These are phyloP conservation scores for Fragilaria radians DNA, from an alignment of 108 stramenopile species.

Conservation along the genomic window DNA sequence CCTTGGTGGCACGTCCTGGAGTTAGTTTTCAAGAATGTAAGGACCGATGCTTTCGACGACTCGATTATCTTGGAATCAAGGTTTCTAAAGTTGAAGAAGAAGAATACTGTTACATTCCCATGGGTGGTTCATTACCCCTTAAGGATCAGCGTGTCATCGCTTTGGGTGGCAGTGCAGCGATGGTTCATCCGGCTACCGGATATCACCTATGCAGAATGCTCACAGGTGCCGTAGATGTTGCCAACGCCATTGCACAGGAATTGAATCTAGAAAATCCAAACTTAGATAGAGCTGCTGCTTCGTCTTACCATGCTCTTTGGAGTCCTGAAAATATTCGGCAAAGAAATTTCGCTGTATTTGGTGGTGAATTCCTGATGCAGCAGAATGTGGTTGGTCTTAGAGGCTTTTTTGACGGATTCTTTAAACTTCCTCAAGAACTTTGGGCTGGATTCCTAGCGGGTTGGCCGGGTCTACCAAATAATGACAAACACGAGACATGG, in stretches of 20 bases:
- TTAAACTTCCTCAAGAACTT: constrained; percentile 68
- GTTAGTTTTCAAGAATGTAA: constrained; percentile 90
- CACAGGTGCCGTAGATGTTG: constrained; percentile 68
- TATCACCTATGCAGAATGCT: constrained; percentile 76
- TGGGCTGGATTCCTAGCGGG: constrained; percentile 97
- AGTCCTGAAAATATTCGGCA: constrained; percentile 73
- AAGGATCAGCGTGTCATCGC: constrained; percentile 84
- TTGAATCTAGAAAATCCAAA: constrained; percentile 38
- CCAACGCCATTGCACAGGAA: constrained; percentile 54
- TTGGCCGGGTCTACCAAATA: constrained; percentile 90
- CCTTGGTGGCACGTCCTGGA: constrained; percentile 88
- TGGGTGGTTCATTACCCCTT: constrained; percentile 88
- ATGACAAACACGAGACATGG: constrained; percentile 90
- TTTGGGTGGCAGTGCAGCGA: constrained; percentile 85
- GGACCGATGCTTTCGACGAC: constrained; percentile 68
- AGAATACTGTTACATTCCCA: constrained; percentile 83
- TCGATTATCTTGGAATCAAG: constrained; percentile 81
- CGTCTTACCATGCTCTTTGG: constrained; percentile 90
- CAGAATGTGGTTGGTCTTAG: constrained; percentile 84
- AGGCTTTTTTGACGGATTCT: constrained; percentile 97
- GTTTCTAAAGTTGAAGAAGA: constrained; percentile 83
- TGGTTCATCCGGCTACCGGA: constrained; percentile 94
- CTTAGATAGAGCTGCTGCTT: constrained; percentile 71
- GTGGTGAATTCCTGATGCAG: constrained; percentile 95
- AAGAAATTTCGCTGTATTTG: constrained; percentile 93